These are phyloP conservation scores for Cryptococcus sp. DNA, from an alignment of 1,284 basidiomycete species.

Conservation along the genomic window DNA sequence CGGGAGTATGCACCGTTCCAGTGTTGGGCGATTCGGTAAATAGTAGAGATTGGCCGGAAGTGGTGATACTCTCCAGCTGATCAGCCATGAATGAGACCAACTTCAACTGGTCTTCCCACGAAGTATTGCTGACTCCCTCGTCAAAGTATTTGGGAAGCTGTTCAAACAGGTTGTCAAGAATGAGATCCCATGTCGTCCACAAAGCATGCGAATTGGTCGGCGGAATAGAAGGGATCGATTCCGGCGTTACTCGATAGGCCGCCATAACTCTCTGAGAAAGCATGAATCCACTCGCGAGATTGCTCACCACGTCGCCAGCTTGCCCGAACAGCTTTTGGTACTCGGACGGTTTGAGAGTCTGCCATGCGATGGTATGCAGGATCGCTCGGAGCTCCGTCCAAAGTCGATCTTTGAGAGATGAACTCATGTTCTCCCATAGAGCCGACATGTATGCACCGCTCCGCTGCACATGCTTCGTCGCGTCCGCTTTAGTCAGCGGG, in stretches of 20 bases:
- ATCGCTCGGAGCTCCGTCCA: conserved; percentile 37
- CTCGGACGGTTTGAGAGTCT: conserved; percentile 24
- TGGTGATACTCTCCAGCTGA: conserved; percentile 39
- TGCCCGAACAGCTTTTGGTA: conserved; percentile 39
- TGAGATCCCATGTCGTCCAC: conserved; percentile 45
- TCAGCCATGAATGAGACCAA: conserved; percentile 46
- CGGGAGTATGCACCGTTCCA: conserved; percentile 8
- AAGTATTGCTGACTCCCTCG: conserved; percentile 2
- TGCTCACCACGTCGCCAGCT: conserved; percentile 31
- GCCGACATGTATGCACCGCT: conserved; percentile 27
- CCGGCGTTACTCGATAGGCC: conserved; percentile 30
- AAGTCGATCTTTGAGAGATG: conserved; percentile 28
- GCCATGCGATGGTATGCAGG: conserved; percentile 44
- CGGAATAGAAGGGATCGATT: conserved; percentile 38
- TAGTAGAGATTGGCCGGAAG: conserved; percentile 12
- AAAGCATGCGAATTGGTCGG: conserved; percentile 28
- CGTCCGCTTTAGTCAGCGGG: conserved; percentile 28
- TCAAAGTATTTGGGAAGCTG: conserved; percentile 40
- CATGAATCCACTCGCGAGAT: conserved; percentile 35
- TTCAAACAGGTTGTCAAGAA: conserved; percentile 45
- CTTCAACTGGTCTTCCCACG: conserved; percentile 32
- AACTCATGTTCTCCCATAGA: conserved; percentile 31
- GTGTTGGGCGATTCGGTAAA: conserved; percentile 7
- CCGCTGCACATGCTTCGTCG: conserved; percentile 15
- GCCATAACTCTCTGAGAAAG: conserved; percentile 38